Base-by-base conservation (phyloP, 164 flowering plant genomes). In the Stephania cephalantha region DNA sequence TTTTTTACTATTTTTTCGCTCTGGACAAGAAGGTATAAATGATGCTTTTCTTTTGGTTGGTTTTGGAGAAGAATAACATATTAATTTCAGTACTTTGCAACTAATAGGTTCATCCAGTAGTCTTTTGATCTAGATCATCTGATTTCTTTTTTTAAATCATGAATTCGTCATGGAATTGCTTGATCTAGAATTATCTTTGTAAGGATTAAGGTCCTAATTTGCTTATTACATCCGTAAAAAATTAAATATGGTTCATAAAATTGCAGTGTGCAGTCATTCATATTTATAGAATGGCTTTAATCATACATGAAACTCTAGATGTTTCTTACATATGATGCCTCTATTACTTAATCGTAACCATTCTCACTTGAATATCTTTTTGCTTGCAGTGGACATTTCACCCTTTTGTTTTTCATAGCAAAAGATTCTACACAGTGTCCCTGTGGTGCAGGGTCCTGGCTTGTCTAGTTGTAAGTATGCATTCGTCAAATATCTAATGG, bases 361-460 rank as follows among this genome's bases (percentile, higher is more conserved):
- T 70, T 64, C 61, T 77, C 31, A 80, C 15, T 50, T 12, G 61
- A 12, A 15, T 70, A 22, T 64, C 7, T 73, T 69, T 75, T 84
- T 69, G 22, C 50, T 75, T 88, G 88, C 97, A 95, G 98, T 96
- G 99, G 99, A 91, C 95, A 46, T 96, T 96, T 78, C 94, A 94
- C 86, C 99, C 99, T 72, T 96, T 96, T 81, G 77, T 96, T 70
- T 78, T 87, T 79, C 91, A 96, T 84, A 91, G 85, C 88, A 96
- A 96, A 85, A 92, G 82, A 78, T 86, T 96, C 84, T 91, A 92
- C 90, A 96, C 99, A 44, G 99, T 96, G 50, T 86, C 92, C 30
- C 63, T 96, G 9, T 96, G 99, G 99, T 85, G 95, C 90, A 88
- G 99, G 87, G 94, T 96, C 76, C 89, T 96, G 72, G 97, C 98